Percentiles rank a stretch among this genome's conserved stretches.
These are phyloP conservation scores for Mrakia hoshinonis DNA, from an alignment of 768 basidiomycete species.

Conservation along the genomic window DNA sequence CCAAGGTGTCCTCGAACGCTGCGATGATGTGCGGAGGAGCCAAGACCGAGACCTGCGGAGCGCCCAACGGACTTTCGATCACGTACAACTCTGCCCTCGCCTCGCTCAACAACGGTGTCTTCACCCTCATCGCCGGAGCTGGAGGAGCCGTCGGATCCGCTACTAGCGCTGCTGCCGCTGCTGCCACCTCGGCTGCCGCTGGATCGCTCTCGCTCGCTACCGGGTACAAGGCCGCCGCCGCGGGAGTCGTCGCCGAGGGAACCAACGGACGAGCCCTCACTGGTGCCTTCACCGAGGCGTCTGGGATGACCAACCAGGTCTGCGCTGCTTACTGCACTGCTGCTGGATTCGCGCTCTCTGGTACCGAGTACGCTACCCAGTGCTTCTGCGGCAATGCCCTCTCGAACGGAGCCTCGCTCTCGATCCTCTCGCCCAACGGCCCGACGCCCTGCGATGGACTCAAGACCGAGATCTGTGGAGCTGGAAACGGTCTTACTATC, in stretches of 20 bases:
- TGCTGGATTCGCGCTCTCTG: constrained; percentile 37
- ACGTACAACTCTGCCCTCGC: constrained; percentile 27
- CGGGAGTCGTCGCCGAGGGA: constrained; percentile 13
- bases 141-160: too few species aligned
- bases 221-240: neutral
- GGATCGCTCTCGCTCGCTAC: neutral
- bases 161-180: too few species aligned
- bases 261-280: constrained; percentile 32
- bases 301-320: constrained; percentile 32
- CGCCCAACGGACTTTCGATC: neutral
- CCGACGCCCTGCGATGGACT: constrained; percentile 5
- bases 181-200: neutral
- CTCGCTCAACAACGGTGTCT: neutral
- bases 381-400: constrained; percentile 4
- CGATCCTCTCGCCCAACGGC: constrained; percentile 7
- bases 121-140: too few species aligned
- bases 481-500: neutral
- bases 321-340: constrained; percentile 33
- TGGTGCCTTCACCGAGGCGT: constrained; percentile 28
- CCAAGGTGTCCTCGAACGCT: constrained; percentile 29
- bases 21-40: constrained; percentile 30
- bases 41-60: constrained; percentile 12
- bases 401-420: constrained; percentile 16
- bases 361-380: constrained; percentile 35
- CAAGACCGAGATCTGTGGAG: constrained; percentile 6